Base-by-base conservation (phyloP, 176 grass and related monocot genomes). In the Chloris gayana region DNA sequence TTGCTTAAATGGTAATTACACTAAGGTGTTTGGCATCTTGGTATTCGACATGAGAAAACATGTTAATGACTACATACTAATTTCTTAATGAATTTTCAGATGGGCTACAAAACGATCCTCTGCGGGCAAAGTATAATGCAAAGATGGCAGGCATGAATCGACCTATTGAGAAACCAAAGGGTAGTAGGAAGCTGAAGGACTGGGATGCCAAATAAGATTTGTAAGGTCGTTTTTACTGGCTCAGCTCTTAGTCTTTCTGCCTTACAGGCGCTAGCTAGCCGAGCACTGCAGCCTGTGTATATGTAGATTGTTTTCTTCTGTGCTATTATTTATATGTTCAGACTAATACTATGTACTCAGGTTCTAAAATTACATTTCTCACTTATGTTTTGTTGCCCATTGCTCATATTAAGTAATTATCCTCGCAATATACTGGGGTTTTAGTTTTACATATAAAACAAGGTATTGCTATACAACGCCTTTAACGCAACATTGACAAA, bases 121-220 rank as follows among this genome's bases (percentile, higher is more conserved):
- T 98, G 76, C 80, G 88, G 85, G 81, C 92, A 34, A 98, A 94
- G 72, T 98, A 98, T 80, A 93, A 93, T 70, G 84, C 87, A 14
- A 98, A 91, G 78, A 94, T 94, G 95, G 92, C 91, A 64, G 92
- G 92, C 73, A 91, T 98, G 89, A 93, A 97, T 87, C 87, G 64
- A 21, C 90, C 95, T 80, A 93, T 98, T 60, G 83, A 65, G 15
- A 94, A 94, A 78, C 95, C 95, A 58, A 94, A 93, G 78, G 95
- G 95, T 75, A 93, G 95, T 71, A 98, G 87, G 88, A 98, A 98
- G 49, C 47, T 98, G 62, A 98, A 98, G 82, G 95, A 98, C 72
- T 98, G 88, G 95, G 92, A 98, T 47, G 59, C 53, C 53, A 56
- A 56, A 56, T 69, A 37, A 72, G 67, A 72, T 59, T 10, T 59